A percentile compares a stretch with the other conserved stretches of the same genome.
Conservation (phyloP, 2,329 filamentous ascomycete species). For the Claviceps cyperi region DNA sequence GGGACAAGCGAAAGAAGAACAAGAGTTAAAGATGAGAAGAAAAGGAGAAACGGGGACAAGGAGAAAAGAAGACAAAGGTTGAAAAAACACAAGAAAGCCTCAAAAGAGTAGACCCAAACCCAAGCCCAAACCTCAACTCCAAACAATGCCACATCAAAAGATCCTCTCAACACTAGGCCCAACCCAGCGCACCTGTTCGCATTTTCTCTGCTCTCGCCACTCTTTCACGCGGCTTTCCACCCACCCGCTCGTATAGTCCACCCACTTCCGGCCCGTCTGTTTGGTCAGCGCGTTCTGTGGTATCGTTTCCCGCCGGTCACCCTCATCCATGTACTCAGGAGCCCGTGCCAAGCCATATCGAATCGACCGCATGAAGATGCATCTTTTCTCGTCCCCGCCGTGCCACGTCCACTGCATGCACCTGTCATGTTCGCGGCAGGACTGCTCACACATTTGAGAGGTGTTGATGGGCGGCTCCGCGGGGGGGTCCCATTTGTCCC, state of each 20-base stretch:
- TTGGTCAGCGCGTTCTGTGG: constrained; percentile 9
- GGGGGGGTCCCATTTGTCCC: constrained; percentile 15
- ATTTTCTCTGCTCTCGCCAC: constrained; percentile 14
- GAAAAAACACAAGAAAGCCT: too few species aligned
- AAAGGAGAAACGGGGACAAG: too few species aligned
- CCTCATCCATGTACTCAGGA: constrained; percentile 11
- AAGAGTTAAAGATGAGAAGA: too few species aligned
- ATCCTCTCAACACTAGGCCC: constrained; percentile 12
- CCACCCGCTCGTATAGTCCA: constrained; percentile 19
- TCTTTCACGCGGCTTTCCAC: constrained; percentile 12
- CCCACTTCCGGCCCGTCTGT: constrained; percentile 10
- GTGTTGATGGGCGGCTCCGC: constrained; percentile 13
- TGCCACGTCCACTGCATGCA: constrained; percentile 20
- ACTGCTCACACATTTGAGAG: constrained; percentile 14
- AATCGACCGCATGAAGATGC: constrained; percentile 15
- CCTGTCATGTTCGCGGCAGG: constrained; percentile 12
- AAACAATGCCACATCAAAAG: constrained; percentile 1
- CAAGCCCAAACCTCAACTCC: too few species aligned
- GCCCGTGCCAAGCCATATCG: constrained; percentile 13
- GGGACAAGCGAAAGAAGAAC: too few species aligned
- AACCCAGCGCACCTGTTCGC: constrained; percentile 18
- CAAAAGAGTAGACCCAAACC: too few species aligned
- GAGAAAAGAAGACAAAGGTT: too few species aligned
- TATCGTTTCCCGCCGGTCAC: constrained; percentile 10
- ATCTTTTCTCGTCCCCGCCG: constrained; percentile 16